Evolutionary conservation across 371 early-diverging fungal species (phyloP).

Genomic region (Fennellomyces sp.): DNA sequence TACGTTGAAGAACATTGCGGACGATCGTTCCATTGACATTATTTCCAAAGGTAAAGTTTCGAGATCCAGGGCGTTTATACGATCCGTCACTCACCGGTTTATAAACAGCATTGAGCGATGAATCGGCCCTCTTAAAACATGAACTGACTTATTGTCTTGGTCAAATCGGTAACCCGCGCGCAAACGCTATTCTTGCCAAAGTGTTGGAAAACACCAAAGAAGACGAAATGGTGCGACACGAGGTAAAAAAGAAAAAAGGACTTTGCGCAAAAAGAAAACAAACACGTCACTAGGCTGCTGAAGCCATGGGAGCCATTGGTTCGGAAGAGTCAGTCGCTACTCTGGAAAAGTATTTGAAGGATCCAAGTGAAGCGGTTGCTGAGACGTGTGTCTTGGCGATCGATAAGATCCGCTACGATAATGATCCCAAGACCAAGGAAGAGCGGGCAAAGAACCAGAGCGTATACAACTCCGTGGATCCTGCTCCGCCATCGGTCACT

Average conservation of each 20-base stretch:
- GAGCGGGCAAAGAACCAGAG: constrained; percentile 48
- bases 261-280: neutral
- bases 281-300: constrained; percentile 77
- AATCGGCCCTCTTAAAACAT: constrained; percentile 96
- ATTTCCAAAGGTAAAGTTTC: constrained; percentile 74
- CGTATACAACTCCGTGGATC: constrained; percentile 86
- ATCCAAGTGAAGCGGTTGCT: constrained; percentile 70
- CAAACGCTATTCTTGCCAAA: constrained; percentile 71
- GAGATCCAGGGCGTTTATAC: too few species aligned
- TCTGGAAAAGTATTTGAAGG: constrained; percentile 75
- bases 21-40: constrained; percentile 80
- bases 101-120: constrained; percentile 79
- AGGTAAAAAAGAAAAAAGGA: constrained; percentile 48
- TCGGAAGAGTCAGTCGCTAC: constrained; percentile 64
- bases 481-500: constrained; percentile 82
- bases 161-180: constrained; percentile 92
- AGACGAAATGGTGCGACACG: constrained; percentile 99
- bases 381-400: constrained; percentile 98
- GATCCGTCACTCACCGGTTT: too few species aligned
- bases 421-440: constrained; percentile 47
- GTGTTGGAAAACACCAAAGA: constrained; percentile 76
- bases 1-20: constrained; percentile 87
- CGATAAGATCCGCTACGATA: constrained; percentile 82
- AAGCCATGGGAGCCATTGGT: constrained; percentile 96
- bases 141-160: constrained; percentile 99